Conservation (phyloP, 352 stramenopile species). For the Achlya hypogyna region DNA sequence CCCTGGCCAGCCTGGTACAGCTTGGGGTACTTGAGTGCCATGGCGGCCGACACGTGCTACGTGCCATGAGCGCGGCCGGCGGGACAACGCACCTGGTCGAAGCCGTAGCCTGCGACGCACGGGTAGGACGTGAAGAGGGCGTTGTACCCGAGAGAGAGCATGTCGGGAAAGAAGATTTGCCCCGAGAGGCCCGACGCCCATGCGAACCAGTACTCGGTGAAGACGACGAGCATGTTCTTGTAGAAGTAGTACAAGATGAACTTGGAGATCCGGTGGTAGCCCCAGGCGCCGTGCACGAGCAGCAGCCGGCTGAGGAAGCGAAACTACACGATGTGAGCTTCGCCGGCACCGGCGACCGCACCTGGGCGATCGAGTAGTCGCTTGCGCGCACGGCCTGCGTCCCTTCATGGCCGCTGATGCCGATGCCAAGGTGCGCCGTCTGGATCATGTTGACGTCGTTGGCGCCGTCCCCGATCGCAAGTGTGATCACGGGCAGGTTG, state of each 20-base stretch:
- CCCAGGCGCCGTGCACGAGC: slow-evolving; percentile 86
- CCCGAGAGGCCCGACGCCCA: slow-evolving; percentile 89
- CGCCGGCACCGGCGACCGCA: slow-evolving; percentile 44
- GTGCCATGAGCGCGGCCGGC: not conserved
- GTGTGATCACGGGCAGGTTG: slow-evolving; percentile 34
- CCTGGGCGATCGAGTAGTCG: slow-evolving; percentile 92
- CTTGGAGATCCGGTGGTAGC: slow-evolving; percentile 86
- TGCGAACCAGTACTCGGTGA: slow-evolving; percentile 87
- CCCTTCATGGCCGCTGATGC: slow-evolving; percentile 90
- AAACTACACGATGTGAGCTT: slow-evolving; percentile 33
- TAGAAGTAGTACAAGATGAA: slow-evolving; percentile 90
- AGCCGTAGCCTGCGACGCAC: slow-evolving; percentile 75
- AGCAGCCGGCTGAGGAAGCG: slow-evolving; percentile 85
- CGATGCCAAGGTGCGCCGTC: slow-evolving; percentile 86
- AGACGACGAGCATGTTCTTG: slow-evolving; percentile 89
- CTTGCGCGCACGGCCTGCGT: slow-evolving; percentile 90
- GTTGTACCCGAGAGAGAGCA: slow-evolving; percentile 87
- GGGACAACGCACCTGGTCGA: slow-evolving; percentile 52
- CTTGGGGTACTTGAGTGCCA: slow-evolving; percentile 59
- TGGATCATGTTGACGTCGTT: slow-evolving; percentile 95
- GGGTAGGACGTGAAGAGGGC: slow-evolving; percentile 90
- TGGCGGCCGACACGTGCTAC: slow-evolving; percentile 42
- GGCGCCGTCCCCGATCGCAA: slow-evolving; percentile 89
- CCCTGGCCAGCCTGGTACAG: slow-evolving; percentile 60
- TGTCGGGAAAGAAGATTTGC: slow-evolving; percentile 74